Percentiles rank a stretch among this genome's conserved stretches.
Evolutionary conservation across 2,329 filamentous ascomycete genomes (phyloP).

Genomic region (Blastomyces emzantsi): DNA sequence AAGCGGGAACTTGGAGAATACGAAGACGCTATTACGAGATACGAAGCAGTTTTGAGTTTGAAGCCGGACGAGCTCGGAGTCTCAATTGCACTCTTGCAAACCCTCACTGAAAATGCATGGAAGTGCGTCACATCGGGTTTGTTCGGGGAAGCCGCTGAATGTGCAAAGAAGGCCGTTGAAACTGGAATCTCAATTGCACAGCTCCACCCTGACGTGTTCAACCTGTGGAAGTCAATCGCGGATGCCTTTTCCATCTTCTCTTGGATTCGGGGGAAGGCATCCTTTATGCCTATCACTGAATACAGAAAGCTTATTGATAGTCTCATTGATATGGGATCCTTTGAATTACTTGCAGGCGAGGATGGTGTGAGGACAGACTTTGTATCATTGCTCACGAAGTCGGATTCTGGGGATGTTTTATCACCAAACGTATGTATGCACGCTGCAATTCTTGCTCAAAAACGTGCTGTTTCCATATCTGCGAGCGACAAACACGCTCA

Average conservation of each 20-base stretch:
- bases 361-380: constrained; percentile 52
- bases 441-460: constrained; percentile 73
- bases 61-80: constrained; percentile 75
- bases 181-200: constrained; percentile 56
- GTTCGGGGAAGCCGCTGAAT: constrained; percentile 70
- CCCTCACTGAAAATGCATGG: constrained; percentile 71
- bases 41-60: constrained; percentile 60
- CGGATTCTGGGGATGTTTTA: constrained; percentile 25
- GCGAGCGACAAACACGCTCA: constrained; percentile 72
- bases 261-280: constrained; percentile 59
- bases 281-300: constrained; percentile 51
- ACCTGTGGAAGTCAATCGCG: constrained; percentile 87
- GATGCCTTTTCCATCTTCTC: constrained; percentile 83
- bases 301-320: constrained; percentile 52
- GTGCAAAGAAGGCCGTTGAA: constrained; percentile 59
- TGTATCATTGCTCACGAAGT: constrained; percentile 27
- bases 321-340: constrained; percentile 43
- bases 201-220: constrained; percentile 64
- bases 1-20: constrained; percentile 87
- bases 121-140: constrained; percentile 70
- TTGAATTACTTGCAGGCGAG: constrained; percentile 56
- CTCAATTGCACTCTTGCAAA: constrained; percentile 77
- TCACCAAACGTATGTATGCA: constrained; percentile 51
- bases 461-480: constrained; percentile 68
- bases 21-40: constrained; percentile 69